Base-by-base conservation (phyloP, 495 filamentous ascomycete species). In the Barbatosphaeria neglecta region DNA sequence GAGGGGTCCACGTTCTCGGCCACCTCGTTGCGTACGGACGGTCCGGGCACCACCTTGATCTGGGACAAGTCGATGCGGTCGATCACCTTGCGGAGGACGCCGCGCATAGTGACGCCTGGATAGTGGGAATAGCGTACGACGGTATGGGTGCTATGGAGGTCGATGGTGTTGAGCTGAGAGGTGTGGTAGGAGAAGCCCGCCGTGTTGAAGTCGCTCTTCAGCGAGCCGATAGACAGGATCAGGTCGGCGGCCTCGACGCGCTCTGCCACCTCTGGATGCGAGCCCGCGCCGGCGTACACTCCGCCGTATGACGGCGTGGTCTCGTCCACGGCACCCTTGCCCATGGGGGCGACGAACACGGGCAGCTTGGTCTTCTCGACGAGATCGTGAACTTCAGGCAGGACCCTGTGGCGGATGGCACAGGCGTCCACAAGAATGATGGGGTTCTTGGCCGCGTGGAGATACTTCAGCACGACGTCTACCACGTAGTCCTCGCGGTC, bases 391-490 rank as follows among this genome's bases (percentile, higher is more conserved):
- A 87, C 79, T 59, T 95, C 90, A 0, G 80, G 68, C 6, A 92
- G 63, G 11, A 82, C 81, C 11, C 77, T 71, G 57, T 95, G 87
- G 18, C 89, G 82, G 57, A 90, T 81, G 6, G 89, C 84, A 58
- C 89, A 95, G n/a, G 86, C 88, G 61, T 97, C 90, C 3, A 92
- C 85, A 20, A 97, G 66, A 15, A 97, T 83, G 22, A 94, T 65
- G 9, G 90, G 86, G 42, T 76, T 79, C 57, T 84, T 77, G 6
- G 90, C 87, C 0, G 72, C 80, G 45, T 84, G 76, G 17, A 95
- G 75, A 46, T 84, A 84, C 61, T 83, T 81, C 38, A 87, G 65
- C 15, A 95, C 76, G 6, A 87, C 81, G 9, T 86, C 76, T 7
- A 94, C 86, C 17, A 93, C 83, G 51, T 90, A 89, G 45, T 89